These are phyloP conservation scores for Scleroderma citrinum DNA, from an alignment of 768 basidiomycete genomes.

Conservation along the genomic window DNA sequence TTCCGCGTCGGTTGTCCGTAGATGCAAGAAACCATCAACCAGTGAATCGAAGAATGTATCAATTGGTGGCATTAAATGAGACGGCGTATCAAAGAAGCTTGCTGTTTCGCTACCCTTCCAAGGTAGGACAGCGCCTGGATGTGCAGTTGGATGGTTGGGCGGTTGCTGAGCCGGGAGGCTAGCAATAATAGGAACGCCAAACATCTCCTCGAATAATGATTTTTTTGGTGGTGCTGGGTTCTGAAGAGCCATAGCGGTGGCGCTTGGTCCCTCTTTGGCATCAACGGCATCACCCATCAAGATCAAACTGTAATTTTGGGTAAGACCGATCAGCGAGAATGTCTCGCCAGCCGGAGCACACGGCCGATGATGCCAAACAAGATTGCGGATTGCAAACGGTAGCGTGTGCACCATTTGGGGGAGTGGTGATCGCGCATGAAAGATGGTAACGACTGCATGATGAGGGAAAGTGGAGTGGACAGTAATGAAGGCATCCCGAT, in stretches of 20 bases:
- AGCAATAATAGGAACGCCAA: slow-evolving; percentile 69
- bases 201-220: slow-evolving; percentile 87
- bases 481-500: slow-evolving; percentile 53
- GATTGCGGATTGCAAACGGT: slow-evolving; percentile 59
- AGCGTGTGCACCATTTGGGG: slow-evolving; percentile 41
- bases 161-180: slow-evolving; percentile 21
- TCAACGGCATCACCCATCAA: slow-evolving; percentile 58
- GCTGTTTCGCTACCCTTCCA: slow-evolving; percentile 39
- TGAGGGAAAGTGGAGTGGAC: slow-evolving; percentile 36
- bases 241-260: slow-evolving; percentile 34
- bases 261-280: slow-evolving; percentile 37
- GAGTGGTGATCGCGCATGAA: slow-evolving; percentile 38
- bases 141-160: slow-evolving; percentile 2
- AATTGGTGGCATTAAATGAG: slow-evolving; percentile 73
- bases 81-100: slow-evolving; percentile 58
- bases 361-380: slow-evolving; percentile 34
- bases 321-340: slow-evolving; percentile 67
- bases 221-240: slow-evolving; percentile 31
- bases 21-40: slow-evolving; percentile 42
- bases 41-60: slow-evolving; percentile 64
- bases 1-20: slow-evolving; percentile 21
- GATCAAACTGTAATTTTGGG: slow-evolving; percentile 56
- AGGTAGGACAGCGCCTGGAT: slow-evolving; percentile 19
- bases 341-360: slow-evolving; percentile 29
- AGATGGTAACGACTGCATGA: slow-evolving; percentile 43